Percentiles rank a stretch among this genome's conserved stretches.
phyloP scores from a whole-genome alignment of 1,284 basidiomycete species.

The Pyrrhoderma lamaoense region DNA sequence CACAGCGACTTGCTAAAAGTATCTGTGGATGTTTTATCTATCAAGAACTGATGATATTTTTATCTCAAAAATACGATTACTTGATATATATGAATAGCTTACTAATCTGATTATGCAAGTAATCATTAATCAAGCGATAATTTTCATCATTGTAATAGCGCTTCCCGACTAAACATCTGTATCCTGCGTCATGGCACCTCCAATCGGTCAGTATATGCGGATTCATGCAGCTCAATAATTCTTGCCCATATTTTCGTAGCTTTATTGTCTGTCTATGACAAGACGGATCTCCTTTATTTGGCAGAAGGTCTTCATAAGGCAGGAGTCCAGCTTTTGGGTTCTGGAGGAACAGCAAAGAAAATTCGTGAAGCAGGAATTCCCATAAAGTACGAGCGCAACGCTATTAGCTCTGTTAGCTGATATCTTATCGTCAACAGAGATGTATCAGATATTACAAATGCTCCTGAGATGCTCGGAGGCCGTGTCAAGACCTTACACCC shows the following conservation, averaged over 20 bases:
- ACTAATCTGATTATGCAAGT: too few species aligned
- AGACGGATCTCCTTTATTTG: constrained; percentile 84
- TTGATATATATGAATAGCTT: too few species aligned
- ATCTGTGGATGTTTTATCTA: too few species aligned
- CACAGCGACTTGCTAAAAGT: too few species aligned
- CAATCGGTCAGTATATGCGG: too few species aligned
- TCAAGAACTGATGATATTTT: too few species aligned
- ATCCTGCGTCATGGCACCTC: too few species aligned
- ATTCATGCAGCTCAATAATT: too few species aligned
- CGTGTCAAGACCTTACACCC: constrained; percentile 99
- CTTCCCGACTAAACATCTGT: too few species aligned
- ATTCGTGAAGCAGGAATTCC: constrained; percentile 91
- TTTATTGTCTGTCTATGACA: constrained; percentile 96
- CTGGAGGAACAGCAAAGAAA: constrained; percentile 96
- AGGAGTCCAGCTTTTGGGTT: constrained; percentile 88
- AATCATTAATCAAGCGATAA: too few species aligned
- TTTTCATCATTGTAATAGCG: too few species aligned
- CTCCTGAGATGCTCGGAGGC: constrained; percentile 99
- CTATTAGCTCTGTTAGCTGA: background rate
- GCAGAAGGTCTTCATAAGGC: constrained; percentile 76
- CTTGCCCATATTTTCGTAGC: constrained; percentile 38
- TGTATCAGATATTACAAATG: constrained; percentile 96
- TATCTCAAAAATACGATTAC: too few species aligned
- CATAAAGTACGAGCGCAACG: constrained; percentile 87
- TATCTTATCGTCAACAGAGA: constrained; percentile 49